Conservation (phyloP, 1,284 basidiomycete species). For the Xerocomus minutiporus region DNA sequence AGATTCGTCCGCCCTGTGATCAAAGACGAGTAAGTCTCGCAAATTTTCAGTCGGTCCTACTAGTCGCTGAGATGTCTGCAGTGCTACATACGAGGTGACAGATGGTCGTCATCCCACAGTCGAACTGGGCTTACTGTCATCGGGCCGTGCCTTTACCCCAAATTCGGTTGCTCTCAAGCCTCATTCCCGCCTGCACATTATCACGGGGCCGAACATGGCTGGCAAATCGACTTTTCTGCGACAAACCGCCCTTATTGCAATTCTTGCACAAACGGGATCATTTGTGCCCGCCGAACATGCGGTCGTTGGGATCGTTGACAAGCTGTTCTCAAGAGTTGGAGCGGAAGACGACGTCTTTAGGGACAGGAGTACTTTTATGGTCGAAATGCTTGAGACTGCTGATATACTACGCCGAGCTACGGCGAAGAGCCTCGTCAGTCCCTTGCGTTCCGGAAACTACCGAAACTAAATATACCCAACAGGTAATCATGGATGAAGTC, state of each 20-base stretch:
- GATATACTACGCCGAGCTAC: slow-evolving; percentile 83
- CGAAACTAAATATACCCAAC: slow-evolving; percentile 4
- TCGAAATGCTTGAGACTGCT: slow-evolving; percentile 84
- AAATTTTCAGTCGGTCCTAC: not conserved
- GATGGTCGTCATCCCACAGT: slow-evolving; percentile 92
- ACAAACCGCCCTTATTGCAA: slow-evolving; percentile 85
- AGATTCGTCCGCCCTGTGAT: slow-evolving; percentile 72
- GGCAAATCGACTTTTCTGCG: slow-evolving; percentile 91
- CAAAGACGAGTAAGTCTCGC: slow-evolving; percentile 60
- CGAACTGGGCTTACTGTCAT: slow-evolving; percentile 78
- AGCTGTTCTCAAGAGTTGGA: slow-evolving; percentile 90
- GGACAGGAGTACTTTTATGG: slow-evolving; percentile 92
- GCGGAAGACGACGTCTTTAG: slow-evolving; percentile 94
- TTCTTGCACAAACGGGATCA: slow-evolving; percentile 89
- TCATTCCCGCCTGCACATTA: slow-evolving; percentile 64
- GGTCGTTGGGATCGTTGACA: slow-evolving; percentile 82
- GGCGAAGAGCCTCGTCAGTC: slow-evolving; percentile 67
- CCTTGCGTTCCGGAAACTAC: not conserved
- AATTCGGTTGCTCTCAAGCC: slow-evolving; percentile 71
- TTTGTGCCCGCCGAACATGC: slow-evolving; percentile 88
- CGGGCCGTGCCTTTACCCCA: slow-evolving; percentile 75
- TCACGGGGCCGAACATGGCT: slow-evolving; percentile 97
- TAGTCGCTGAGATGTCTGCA: slow-evolving; percentile 29
- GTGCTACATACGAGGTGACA: slow-evolving; percentile 60
- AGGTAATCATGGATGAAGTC: slow-evolving; percentile 98